Percentiles rank a stretch among this genome's conserved stretches.
Evolutionary conservation across 2,329 filamentous ascomycete species (phyloP).

Genomic region (Neopestalotiopsis sp.): DNA sequence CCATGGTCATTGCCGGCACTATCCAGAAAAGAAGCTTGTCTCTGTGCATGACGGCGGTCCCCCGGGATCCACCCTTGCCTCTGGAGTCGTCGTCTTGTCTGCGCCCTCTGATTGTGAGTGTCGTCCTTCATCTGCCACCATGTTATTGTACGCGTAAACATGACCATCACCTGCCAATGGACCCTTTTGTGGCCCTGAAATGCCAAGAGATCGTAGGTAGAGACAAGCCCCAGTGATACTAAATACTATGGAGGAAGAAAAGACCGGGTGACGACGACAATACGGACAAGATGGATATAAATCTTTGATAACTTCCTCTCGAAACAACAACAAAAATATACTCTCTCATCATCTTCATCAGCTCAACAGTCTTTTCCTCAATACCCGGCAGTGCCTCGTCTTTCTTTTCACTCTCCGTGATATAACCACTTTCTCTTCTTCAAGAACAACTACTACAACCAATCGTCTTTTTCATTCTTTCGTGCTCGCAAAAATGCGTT

Average conservation of each 20-base stretch:
- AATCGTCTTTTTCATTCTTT: slow-evolving; percentile 2
- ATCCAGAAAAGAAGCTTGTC: slow-evolving; percentile 2
- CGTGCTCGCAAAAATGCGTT: slow-evolving; percentile 30
- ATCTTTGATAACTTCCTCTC: background rate
- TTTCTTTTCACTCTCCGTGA: slow-evolving; percentile 7
- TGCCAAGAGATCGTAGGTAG: slow-evolving; percentile 6
- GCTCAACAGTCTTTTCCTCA: background rate
- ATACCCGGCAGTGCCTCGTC: background rate
- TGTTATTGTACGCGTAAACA: slow-evolving; percentile 4
- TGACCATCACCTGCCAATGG: background rate
- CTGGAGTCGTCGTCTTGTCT: background rate
- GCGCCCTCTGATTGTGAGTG: background rate
- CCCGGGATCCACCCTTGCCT: background rate
- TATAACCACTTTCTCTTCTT: slow-evolving; percentile 4
- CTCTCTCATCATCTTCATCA: background rate
- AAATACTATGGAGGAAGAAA: background rate
- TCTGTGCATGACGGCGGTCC: background rate
- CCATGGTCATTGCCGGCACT: background rate
- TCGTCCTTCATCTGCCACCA: slow-evolving; percentile 11
- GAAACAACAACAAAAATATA: background rate
- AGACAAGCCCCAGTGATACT: background rate
- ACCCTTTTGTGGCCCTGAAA: slow-evolving; percentile 1
- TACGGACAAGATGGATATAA: background rate
- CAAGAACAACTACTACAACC: background rate
- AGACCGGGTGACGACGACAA: background rate